A percentile compares a stretch with the other conserved stretches of the same genome.
Evolutionary conservation across 2,329 filamentous ascomycete species (phyloP).

Genomic region (Scedosporium aurantiacum): DNA sequence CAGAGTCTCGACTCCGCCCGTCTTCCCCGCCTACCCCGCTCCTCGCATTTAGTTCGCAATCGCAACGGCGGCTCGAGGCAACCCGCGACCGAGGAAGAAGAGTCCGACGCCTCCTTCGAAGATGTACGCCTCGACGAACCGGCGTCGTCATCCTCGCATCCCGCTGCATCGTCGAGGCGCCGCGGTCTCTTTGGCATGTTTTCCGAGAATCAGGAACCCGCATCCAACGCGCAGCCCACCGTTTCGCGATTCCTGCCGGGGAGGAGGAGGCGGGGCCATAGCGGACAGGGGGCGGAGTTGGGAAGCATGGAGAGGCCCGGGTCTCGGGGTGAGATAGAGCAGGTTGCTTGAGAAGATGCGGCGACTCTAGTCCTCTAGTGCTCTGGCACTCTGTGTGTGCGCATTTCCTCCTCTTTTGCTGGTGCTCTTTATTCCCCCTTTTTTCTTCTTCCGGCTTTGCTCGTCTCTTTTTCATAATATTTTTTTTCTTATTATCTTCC

Average conservation of each 20-base stretch:
- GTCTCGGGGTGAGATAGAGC: constrained; percentile 7
- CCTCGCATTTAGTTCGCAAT: constrained; percentile 44
- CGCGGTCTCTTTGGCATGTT: constrained; percentile 69
- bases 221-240: constrained; percentile 21
- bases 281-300: constrained; percentile 59
- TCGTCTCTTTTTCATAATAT: too few species aligned
- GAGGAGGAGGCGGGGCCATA: constrained; percentile 54
- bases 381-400: too few species aligned
- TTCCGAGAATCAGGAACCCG: constrained; percentile 42
- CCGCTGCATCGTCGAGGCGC: constrained; percentile 9
- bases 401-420: too few species aligned
- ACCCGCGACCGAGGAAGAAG: constrained; percentile 63
- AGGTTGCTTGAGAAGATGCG: not conserved
- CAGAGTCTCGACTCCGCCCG: constrained; percentile 72
- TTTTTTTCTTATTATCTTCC: too few species aligned
- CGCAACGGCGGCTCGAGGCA: constrained; percentile 37
- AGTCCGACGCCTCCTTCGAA: constrained; percentile 54
- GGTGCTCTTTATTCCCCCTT: too few species aligned
- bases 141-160: constrained; percentile 29
- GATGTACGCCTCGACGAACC: constrained; percentile 79
- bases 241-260: constrained; percentile 56
- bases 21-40: constrained; percentile 50
- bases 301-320: constrained; percentile 44
- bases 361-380: too few species aligned
- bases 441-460: too few species aligned